phyloP scores from a whole-genome alignment of 1,284 basidiomycete species.

The Papiliotrema nemorosa region DNA sequence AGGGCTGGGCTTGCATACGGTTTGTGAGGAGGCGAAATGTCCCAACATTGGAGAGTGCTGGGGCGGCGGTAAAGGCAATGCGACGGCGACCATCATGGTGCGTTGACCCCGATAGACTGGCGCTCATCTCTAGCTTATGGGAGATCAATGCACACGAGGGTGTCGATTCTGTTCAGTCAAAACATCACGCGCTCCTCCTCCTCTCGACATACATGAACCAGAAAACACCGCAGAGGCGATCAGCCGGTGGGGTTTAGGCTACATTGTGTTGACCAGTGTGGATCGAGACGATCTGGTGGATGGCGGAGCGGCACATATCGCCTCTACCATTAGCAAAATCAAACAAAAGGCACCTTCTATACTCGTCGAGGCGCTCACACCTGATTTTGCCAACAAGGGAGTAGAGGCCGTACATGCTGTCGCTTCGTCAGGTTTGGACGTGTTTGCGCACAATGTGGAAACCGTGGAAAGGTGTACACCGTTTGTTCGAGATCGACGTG shows the following conservation, averaged over 20 bases:
- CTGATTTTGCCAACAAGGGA: conserved; percentile 82
- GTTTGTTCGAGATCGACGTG: conserved; percentile 89
- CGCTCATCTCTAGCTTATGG: conserved; percentile 73
- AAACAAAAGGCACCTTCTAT: conserved; percentile 96
- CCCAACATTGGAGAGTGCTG: conserved; percentile 99
- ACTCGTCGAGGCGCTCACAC: conserved; percentile 93
- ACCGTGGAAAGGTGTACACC: conserved; percentile 92
- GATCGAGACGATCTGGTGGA: conserved; percentile 94
- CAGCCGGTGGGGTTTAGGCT: conserved; percentile 95
- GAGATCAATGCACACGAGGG: conserved; percentile 97
- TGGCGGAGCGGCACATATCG: conserved; percentile 90
- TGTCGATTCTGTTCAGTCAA: conserved; percentile 98
- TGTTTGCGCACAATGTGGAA: conserved; percentile 98
- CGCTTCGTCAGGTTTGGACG: conserved; percentile 88
- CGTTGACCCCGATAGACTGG: conserved; percentile 20
- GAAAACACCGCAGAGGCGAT: conserved; percentile 99
- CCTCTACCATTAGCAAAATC: conserved; percentile 88
- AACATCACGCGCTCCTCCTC: conserved; percentile 81
- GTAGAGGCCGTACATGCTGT: conserved; percentile 69
- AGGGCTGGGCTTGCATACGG: conserved; percentile 86
- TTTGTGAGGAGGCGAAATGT: conserved; percentile 98
- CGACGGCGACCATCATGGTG: conserved; percentile 99
- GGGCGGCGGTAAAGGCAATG: conserved; percentile 84
- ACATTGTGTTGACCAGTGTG: conserved; percentile 95
- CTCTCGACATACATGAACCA: conserved; percentile 93